Base-by-base conservation (phyloP, 2,329 filamentous ascomycete genomes). In the Scopulariopsis brevicaulis region DNA sequence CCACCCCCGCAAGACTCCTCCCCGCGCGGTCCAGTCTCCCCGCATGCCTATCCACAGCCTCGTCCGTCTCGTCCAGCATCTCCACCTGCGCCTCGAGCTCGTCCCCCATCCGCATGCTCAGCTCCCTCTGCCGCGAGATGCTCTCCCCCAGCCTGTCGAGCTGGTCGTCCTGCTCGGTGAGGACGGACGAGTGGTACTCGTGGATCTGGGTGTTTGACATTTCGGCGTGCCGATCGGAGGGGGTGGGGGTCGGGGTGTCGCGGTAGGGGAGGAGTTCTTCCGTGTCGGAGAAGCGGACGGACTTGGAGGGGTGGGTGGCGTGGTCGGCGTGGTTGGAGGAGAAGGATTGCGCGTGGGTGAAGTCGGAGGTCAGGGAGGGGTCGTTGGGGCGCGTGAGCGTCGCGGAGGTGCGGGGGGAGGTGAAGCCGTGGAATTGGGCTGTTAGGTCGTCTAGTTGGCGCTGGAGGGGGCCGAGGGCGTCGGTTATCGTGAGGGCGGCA, bases 61-160 rank as follows among this genome's bases (percentile, higher is more conserved):
- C 81, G 67, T 97, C 94, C 52, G 95, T 84, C 65, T 96, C 93
- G 69, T 96, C 93, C 34, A 99, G 77, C 77, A 99, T 78, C 64
- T 87, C 80, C 43, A 95, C 88, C 66, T 99, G 94, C 64, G 85
- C 87, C 65, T 97, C 94, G 40, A 99, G 79, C 77, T 99, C 94
- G 69, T 96, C 89, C 34, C 94, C 93, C 66, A 99, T 97, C 74
- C 94, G 90, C 75, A 96, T 95, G 68, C 87, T 92, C 61, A 99
- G 78, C 74, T 97, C 90, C 55, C 95, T 80, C 75, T 97, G 94
- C 46, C 94, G 83, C 4, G 89, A 82, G 64, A 99, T 96, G 59
- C 84, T 90, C 66, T 85, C 83, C n/a, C 92, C 90, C 4, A 99
- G 76, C 11, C 81, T 79, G 69, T 97, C 93, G n/a, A 99, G 80